Percentiles rank a stretch among this genome's conserved stretches.
Conservation (phyloP, 192 early-diverging fungal genomes). For the Dispira parvispora region DNA sequence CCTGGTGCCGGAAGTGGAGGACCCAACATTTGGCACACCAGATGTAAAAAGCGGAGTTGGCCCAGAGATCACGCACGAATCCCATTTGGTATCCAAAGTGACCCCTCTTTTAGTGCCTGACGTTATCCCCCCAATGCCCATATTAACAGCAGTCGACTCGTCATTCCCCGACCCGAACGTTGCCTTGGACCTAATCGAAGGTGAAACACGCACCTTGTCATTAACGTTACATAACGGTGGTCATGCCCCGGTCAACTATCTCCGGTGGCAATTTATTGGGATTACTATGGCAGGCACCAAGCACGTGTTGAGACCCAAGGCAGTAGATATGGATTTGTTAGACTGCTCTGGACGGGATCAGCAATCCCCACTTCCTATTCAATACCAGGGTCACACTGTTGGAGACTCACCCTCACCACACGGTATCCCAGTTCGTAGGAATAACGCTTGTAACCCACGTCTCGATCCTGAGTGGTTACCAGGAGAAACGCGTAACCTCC, state of each 20-base stretch:
- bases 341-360: neutral
- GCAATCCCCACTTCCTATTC: neutral
- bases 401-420: neutral
- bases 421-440: neutral
- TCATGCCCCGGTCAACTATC: neutral
- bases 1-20: neutral
- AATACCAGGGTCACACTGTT: neutral
- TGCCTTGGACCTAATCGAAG: neutral
- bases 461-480: neutral
- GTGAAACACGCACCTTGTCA: neutral
- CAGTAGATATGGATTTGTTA: too few relatives aligned
- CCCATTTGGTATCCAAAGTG: neutral
- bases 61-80: neutral
- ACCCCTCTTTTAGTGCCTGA: neutral
- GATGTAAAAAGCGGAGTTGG: neutral
- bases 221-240: neutral
- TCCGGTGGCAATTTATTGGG: neutral
- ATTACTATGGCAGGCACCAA: neutral
- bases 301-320: neutral
- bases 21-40: neutral
- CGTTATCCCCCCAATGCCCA: neutral
- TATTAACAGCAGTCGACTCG: neutral
- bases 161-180: neutral
- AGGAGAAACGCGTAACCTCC: neutral
- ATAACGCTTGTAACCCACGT: neutral